Evolutionary conservation across 106 monocot genomes (phyloP).

Genomic region (Cymbidium sinense): DNA sequence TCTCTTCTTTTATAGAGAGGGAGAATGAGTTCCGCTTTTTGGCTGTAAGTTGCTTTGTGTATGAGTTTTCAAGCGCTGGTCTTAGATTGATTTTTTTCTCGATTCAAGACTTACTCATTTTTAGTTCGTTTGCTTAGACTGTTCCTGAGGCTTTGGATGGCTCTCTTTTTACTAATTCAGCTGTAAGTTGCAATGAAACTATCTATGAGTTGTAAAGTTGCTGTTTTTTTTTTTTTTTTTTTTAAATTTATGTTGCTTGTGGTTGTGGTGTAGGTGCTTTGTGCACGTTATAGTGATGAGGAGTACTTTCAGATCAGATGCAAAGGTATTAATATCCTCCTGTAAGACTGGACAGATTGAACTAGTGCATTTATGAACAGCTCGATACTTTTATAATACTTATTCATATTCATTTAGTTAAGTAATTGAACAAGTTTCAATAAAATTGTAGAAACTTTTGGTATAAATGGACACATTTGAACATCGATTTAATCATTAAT

Average conservation of each 20-base stretch:
- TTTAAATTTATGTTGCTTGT: neutral
- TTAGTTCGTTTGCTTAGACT: constrained; percentile 36
- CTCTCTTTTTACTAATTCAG: constrained; percentile 37
- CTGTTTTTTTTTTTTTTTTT: neutral
- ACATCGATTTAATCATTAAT: too few relatives aligned
- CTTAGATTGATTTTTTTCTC: constrained; percentile 13
- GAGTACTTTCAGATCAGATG: constrained; percentile 84
- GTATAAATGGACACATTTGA: too few relatives aligned
- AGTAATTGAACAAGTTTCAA: too few relatives aligned
- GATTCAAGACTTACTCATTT: neutral
- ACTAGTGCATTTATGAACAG: too few relatives aligned
- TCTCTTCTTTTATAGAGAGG: constrained; percentile 81
- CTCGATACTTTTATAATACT: too few relatives aligned
- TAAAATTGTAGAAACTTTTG: too few relatives aligned
- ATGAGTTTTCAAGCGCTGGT: neutral
- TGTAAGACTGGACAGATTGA: neutral
- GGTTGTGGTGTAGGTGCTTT: constrained; percentile 51
- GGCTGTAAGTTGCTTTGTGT: constrained; percentile 47
- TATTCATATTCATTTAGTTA: too few relatives aligned
- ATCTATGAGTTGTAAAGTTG: neutral
- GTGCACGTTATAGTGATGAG: constrained; percentile 83
- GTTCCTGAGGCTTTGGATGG: constrained; percentile 78
- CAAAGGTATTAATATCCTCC: constrained; percentile 48
- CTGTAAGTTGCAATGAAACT: constrained; percentile 40
- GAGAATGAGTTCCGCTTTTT: constrained; percentile 91